Base-by-base conservation (phyloP, 345 rosid genomes). In the Bruguiera sexangula region DNA sequence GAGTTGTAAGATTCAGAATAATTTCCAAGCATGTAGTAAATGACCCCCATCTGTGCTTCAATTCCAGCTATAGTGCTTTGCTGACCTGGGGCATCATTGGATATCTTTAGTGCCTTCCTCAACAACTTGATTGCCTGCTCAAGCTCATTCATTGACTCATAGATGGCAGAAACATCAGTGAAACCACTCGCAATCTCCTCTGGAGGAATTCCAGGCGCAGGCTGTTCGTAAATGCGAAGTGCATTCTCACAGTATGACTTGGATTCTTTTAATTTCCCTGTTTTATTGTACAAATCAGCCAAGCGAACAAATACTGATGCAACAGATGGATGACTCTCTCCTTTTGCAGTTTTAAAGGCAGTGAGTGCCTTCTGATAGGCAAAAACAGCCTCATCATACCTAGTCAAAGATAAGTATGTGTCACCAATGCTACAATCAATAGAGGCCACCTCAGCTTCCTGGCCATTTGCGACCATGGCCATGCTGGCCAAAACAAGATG, bases 341-440 rank as follows among this genome's bases (percentile, higher is more conserved):
- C 96, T 82, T 86, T 90, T 0, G 75, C 76, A 15, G 92, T 85
- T 68, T 90, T 95, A 66, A 90, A 85, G 51, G 82, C 88, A 1
- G 93, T 81, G 21, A 95, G 83, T 5, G 96, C 97, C 76, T 92
- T 95, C 75, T 95, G 97, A 73, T 92, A 95, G 2, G 99, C 82
- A 67, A 86, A 90, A 31, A 87, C 71, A 19, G 99, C 95, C 75
- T 95, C 99, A 43, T 95, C 98, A 27, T 87, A 92, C 60, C 98
- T 80, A 60, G 96, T 79, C 84, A 95, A 76, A 6, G 96, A 84
- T 66, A 95, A 77, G 76, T 95, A 95, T 0, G 96, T 78, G 67
- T 95, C 99, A 30, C 97, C 99, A 34, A 95, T 92, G 83, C 93
- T 86, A 76, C 96, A 87, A 78, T 92, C 98, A 69, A 88, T 75